Evolutionary conservation across 2,329 filamentous ascomycete genomes (phyloP), one percentile per base, ranked within the genome.

Genomic region (Cryphonectria japonica): DNA sequence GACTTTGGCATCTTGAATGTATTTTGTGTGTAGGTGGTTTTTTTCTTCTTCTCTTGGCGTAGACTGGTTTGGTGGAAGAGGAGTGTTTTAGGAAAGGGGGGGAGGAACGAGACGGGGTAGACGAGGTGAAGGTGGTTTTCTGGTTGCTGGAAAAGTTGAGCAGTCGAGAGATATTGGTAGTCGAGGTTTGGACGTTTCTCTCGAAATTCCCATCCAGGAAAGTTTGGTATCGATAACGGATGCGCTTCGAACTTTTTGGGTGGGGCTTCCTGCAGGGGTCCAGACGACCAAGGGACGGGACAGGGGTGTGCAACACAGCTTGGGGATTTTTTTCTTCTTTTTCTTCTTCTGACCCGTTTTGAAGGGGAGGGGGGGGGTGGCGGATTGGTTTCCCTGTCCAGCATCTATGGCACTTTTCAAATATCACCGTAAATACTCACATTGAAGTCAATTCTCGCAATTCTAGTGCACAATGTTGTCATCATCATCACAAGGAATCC

Each of bases 1-100:
- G 96, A 98, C 86, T 97, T 95, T 80, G 96, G 96, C 96, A 99
- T 99, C 75, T 78, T 85, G 80, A 75, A 74, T 76, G 59, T 73
- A 63, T 67, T 32, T 6, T 66, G 59, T 41, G 54, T 46, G 46
- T 76, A 60, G 72, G 62, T 65, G 67, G 63, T 34, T 29, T 63
- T 14, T 6, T 34, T 34, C 34, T n/a, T 6, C 8, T 6, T 34
- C 6, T 34, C 34, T n/a, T 6, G 22, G 22, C 13, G 26, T 59
- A 22, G 37, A 9, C 50, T 5, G 37, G 9, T 46, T 62, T 46
- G 34, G 13, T 39, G 11, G 7, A 13, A 13, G 9, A 39, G 39
- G 37, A 39, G 32, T 39, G 34, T 39, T 50, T 19, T 6, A 22
- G 19, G 19, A 26, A 11, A 16, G 22, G 37, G 2, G 37, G 34